Evolutionary conservation across 192 early-diverging fungal species (phyloP).

Genomic region (Backusella liffmaniae): DNA sequence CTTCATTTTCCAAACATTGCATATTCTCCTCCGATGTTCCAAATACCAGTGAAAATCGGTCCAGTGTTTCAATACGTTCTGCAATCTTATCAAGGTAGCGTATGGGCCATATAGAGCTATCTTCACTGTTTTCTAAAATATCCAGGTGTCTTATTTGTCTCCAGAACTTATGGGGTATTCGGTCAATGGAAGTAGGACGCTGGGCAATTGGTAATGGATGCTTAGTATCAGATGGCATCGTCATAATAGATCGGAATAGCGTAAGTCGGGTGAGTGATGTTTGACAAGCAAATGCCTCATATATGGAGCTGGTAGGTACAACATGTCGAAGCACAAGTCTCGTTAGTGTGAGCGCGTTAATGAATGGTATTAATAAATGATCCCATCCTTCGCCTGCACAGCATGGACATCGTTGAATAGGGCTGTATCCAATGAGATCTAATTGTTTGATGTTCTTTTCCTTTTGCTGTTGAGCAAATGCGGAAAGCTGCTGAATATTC

Average conservation of each 20-base stretch:
- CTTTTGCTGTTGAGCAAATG: not conserved
- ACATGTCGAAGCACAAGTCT: constrained; percentile 8
- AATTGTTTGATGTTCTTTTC: not conserved
- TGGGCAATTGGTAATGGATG: not conserved
- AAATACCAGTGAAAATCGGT: not conserved
- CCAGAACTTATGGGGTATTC: not conserved
- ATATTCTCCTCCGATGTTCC: constrained; percentile 5
- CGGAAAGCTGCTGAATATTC: not conserved
- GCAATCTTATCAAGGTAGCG: not conserved
- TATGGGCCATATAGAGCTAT: not conserved
- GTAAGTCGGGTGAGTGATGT: not conserved
- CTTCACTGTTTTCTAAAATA: constrained; percentile 1
- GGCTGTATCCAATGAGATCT: not conserved
- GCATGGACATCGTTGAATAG: not conserved
- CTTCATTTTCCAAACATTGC: not conserved
- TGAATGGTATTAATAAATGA: not conserved
- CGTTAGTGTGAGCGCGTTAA: not conserved
- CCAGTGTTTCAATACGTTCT: not conserved
- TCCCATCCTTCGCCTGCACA: constrained; percentile 4
- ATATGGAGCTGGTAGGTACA: not conserved
- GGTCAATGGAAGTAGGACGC: not conserved
- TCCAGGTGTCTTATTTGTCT: not conserved
- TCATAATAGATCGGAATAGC: not conserved
- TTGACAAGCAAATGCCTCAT: not conserved
- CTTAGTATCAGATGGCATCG: not conserved